Base-by-base conservation (phyloP, 2,329 filamentous ascomycete species). In the Tolypocladium endophyticum region DNA sequence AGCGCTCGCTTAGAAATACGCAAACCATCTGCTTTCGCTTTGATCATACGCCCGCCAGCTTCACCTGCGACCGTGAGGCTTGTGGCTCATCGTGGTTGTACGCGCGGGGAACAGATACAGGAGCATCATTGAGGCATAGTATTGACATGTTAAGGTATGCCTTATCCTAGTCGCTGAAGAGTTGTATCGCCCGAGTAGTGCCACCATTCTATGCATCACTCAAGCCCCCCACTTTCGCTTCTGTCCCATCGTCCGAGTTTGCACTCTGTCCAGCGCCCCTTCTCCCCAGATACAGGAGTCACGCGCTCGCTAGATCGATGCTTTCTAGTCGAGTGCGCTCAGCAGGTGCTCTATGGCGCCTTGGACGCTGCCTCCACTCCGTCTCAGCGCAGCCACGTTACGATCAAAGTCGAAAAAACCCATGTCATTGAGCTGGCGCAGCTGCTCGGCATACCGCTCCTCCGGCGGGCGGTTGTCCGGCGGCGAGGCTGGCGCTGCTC, bases 351-450 rank as follows among this genome's bases (percentile, higher is more conserved):
- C 89, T 58, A 95, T 84, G 6, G 90, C 94, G 14, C 93, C 94
- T 72, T 97, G 92, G 47, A 97, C 94, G 71, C 90, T 97, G 14
- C 94, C 94, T 11, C 94, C 94, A 61, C 90, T 90, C 68, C 93
- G 84, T 73, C 93, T 83, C 69, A 99, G 77, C 6, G 94, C 94
- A 59, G 89, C 86, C 38, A 99, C 85, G 67, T 99, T 99, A 66
- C 89, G 80, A 58, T 99, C 93, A 70, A 97, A 99, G 70, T 99
- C 92, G 71, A 86, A 96, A 76, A 99, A 99, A 3, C 94, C 94
- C 94, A 99, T 99, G 65, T 97, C 94, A 72, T 99, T 99, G 63
- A 99, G 77, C 76, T 97, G 92, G 61, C 91, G 82, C 56, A 99
- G 79, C 75, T 99, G 93, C 38, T 90, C 87, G 3, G 89, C 92